A percentile compares a stretch with the other conserved stretches of the same genome.
Evolutionary conservation across 805 yeast species (phyloP).

Genomic region (Candida railenensis): DNA sequence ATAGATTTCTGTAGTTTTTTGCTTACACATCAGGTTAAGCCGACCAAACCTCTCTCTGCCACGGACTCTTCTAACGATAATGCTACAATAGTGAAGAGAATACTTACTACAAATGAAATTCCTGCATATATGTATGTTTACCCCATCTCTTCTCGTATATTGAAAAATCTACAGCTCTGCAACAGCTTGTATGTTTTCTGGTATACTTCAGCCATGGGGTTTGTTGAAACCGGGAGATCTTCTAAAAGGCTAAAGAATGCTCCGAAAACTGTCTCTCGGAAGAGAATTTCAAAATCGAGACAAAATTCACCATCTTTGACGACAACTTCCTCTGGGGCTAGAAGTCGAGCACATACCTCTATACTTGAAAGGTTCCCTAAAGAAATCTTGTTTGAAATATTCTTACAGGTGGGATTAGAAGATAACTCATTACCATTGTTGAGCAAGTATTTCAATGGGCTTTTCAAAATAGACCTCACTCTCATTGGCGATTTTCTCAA

Average conservation of each 20-base stretch:
- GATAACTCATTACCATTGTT: constrained; percentile 33
- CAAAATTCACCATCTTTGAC: neutral
- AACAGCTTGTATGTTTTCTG: too few relatives aligned
- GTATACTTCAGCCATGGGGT: constrained; percentile 25
- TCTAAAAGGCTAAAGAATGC: constrained; percentile 13
- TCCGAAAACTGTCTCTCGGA: neutral
- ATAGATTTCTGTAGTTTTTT: constrained; percentile 9
- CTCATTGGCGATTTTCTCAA: too few relatives aligned
- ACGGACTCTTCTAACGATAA: too few relatives aligned
- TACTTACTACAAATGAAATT: too few relatives aligned
- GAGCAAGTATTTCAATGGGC: constrained; percentile 25
- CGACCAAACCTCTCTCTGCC: too few relatives aligned
- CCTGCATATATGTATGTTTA: too few relatives aligned
- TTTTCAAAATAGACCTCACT: constrained; percentile 20
- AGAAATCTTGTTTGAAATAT: constrained; percentile 41
- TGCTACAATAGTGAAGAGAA: too few relatives aligned
- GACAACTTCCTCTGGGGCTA: too few relatives aligned
- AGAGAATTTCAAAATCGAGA: neutral
- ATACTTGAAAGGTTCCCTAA: constrained; percentile 38
- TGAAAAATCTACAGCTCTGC: too few relatives aligned
- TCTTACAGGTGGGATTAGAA: constrained; percentile 36
- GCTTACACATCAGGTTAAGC: too few relatives aligned
- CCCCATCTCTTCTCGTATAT: too few relatives aligned
- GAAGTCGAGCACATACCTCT: constrained; percentile 6
- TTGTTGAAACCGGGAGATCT: constrained; percentile 23